Evolutionary conservation across 1,284 basidiomycete genomes (phyloP), one percentile per base, ranked within the genome.

Genomic region (Melanopsichium pennsylvanicum): DNA sequence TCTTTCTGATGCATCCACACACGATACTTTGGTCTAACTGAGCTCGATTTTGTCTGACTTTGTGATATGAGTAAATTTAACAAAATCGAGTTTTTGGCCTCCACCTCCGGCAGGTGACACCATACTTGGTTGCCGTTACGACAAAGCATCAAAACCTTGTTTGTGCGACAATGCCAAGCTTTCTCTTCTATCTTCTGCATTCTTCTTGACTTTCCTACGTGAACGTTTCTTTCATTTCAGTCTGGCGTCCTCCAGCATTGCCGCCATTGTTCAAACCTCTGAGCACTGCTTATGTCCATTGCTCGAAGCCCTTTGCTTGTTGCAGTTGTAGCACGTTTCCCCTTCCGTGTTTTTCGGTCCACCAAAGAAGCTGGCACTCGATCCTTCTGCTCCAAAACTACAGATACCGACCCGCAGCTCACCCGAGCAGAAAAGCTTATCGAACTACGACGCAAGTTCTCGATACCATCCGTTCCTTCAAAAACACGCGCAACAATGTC

Each of bases 391-490:
- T 40, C 38, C 9, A 31, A 34, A 13, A 44, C 29, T 31, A 16
- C 50, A 2, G 25, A 12, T 26, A 15, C 16, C 31, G 36, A 44
- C 16, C 9, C 38, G 16, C 46, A 22, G n/a, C 46, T 32, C 15
- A 35, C 37, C 2, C 48, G 56, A 29, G 15, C 45, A 6, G 13
- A 41, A 41, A 43, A 52, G 12, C 42, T 67, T 3, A 6, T 19
- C n/a, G 31, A 62, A 26, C 44, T 69, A 18, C 59, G 55, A 16
- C 40, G 21, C 23, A 69, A 69, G 27, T 69, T 58, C 37, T 54
- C 58, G 2, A 21, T 9, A 3, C 42, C 55, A 21, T 15, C 44
- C 5, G 6, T 35, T n/a, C n/a, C n/a, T 11, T 15, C 38, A 29
- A 21, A 18, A n/a, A 21, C 19, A 23, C 3, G 1, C 8, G 3